Conservation (phyloP, 352 stramenopile genomes). For the Thraustochytrium striatum region DNA sequence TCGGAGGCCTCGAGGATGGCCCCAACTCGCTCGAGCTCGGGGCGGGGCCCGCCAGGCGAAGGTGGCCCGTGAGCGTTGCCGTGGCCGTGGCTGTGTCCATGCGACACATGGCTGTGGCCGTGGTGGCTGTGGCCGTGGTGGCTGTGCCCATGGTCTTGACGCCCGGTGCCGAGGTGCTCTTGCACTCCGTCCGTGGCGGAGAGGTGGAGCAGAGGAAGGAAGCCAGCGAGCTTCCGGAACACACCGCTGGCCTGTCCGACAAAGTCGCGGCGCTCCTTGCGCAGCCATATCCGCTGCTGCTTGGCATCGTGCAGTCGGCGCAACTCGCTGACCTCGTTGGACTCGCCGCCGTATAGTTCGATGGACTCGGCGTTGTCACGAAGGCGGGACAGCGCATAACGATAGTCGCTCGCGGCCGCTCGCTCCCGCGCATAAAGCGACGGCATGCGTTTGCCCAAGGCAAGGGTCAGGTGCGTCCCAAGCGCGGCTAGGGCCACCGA, state of each 20-base stretch:
- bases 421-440: conserved; percentile 7
- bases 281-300: background rate
- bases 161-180: background rate
- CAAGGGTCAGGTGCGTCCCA: background rate
- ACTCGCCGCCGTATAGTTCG: conserved; percentile 75
- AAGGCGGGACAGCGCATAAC: conserved; percentile 69
- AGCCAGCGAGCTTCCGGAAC: conserved; percentile 19
- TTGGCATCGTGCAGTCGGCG: conserved; percentile 50
- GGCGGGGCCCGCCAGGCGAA: background rate
- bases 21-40: background rate
- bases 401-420: conserved; percentile 7
- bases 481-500: background rate
- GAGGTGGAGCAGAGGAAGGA: background rate
- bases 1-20: conserved; percentile 20
- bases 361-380: conserved; percentile 77
- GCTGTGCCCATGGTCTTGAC: background rate
- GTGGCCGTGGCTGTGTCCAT: background rate
- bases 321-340: conserved; percentile 63
- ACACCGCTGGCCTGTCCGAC: background rate
- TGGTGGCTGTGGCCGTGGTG: background rate
- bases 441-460: background rate
- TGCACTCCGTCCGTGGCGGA: background rate
- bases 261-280: conserved; percentile 7
- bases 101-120: background rate
- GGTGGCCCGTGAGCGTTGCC: background rate